phyloP scores from a whole-genome alignment of 305 asterid genomes.

The Fraxinus velutina region DNA sequence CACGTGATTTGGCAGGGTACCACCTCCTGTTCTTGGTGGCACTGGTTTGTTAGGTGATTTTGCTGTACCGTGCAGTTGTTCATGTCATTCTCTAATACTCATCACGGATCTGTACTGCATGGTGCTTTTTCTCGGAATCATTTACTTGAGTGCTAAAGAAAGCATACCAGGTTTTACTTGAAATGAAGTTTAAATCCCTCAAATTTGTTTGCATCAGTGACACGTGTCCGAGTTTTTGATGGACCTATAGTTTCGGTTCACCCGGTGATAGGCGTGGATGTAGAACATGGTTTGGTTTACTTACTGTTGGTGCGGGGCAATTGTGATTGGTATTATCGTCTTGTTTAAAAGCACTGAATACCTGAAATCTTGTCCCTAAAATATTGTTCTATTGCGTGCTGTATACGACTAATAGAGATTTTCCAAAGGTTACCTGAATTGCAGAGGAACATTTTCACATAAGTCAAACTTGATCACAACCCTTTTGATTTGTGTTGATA shows the following conservation, averaged over 20 bases:
- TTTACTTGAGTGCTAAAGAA: constrained; percentile 1
- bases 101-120: not conserved
- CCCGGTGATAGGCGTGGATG: not conserved
- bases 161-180: not conserved
- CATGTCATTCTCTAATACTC: not conserved
- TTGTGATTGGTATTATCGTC: not conserved
- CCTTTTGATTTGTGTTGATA: not conserved
- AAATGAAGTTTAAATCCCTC: not conserved
- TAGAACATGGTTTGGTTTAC: not conserved
- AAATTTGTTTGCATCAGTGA: not conserved
- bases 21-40: constrained; percentile 3
- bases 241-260: not conserved
- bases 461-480: not conserved
- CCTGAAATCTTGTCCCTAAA: constrained; percentile 7
- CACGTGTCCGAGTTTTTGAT: not conserved
- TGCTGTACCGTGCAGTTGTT: not conserved
- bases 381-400: not conserved
- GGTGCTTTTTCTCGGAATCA: not conserved
- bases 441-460: not conserved
- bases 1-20: constrained; percentile 13
- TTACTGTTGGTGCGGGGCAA: not conserved
- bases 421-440: not conserved
- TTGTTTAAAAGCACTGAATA: not conserved
- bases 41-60: constrained; percentile 15
- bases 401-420: not conserved